phyloP scores from a whole-genome alignment of 176 grass and related monocot species.

The Avena atlantica region DNA sequence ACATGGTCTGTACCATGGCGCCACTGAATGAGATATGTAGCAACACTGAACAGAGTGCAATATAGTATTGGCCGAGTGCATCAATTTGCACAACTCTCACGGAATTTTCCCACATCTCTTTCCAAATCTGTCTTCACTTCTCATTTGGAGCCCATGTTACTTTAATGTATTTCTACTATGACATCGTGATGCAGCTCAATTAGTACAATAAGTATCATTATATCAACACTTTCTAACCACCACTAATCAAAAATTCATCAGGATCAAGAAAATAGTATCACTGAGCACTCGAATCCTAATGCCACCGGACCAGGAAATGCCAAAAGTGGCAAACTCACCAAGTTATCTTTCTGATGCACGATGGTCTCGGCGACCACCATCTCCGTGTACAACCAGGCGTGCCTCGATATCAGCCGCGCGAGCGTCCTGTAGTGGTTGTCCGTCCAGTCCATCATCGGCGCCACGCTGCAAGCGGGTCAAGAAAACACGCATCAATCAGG shows the following conservation, averaged over 20 bases:
- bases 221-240: neutral
- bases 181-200: neutral
- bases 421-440: constrained; percentile 93
- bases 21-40: neutral
- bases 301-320: constrained; percentile 3
- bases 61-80: neutral
- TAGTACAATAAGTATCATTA: neutral
- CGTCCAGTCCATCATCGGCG: constrained; percentile 99
- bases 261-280: neutral
- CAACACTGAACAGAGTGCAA: neutral
- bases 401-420: constrained; percentile 82
- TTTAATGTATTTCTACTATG: neutral
- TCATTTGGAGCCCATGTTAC: neutral
- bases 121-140: neutral
- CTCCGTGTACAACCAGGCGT: constrained; percentile 95
- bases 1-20: neutral
- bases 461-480: constrained; percentile 59
- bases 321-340: constrained; percentile 48
- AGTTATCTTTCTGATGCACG: constrained; percentile 85
- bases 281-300: neutral
- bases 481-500: constrained; percentile 4
- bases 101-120: neutral
- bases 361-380: constrained; percentile 98
- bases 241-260: constrained; percentile 6
- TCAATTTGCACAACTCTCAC: neutral